Conservation (phyloP, 805 yeast genomes). For the Saturnispora galanensis region DNA sequence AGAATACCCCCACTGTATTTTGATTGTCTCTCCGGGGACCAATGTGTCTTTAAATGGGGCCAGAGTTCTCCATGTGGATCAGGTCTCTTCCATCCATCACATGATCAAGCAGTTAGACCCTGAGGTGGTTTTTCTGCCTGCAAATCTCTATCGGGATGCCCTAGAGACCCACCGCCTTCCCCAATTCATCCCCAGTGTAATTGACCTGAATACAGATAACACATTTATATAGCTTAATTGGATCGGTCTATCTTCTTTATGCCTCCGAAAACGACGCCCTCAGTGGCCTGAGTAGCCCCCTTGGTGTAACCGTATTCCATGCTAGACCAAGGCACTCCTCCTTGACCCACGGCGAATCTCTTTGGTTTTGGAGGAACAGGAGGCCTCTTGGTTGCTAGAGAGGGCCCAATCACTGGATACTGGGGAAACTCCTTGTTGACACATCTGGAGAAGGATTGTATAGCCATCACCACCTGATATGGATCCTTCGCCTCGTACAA, state of each 20-base stretch:
- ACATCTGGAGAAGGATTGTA: slow-evolving; percentile 63
- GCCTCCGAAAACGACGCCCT: slow-evolving; percentile 45
- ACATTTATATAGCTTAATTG: neutral
- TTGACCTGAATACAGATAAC: neutral
- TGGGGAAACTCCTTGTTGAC: slow-evolving; percentile 44
- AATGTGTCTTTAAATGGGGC: slow-evolving; percentile 14
- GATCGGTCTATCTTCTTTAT: slow-evolving; percentile 33
- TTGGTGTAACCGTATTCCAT: slow-evolving; percentile 50
- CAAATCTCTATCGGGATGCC: neutral
- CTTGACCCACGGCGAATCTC: slow-evolving; percentile 27
- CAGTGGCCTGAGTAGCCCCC: slow-evolving; percentile 46
- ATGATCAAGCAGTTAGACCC: slow-evolving; percentile 36
- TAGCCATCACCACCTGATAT: slow-evolving; percentile 63
- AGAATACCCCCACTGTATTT: too few species aligned
- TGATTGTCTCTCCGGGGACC: too few species aligned
- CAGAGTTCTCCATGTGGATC: slow-evolving; percentile 34
- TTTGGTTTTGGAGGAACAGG: slow-evolving; percentile 47
- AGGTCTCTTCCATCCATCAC: slow-evolving; percentile 41
- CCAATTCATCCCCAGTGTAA: slow-evolving; percentile 1
- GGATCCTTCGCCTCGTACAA: slow-evolving; percentile 67
- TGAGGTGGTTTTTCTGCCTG: neutral
- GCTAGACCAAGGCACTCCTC: slow-evolving; percentile 41
- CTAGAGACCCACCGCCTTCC: neutral
- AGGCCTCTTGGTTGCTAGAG: slow-evolving; percentile 39
- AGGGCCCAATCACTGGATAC: slow-evolving; percentile 50